Base-by-base conservation (phyloP, 75 land plant genomes). In the Pseudotsuga menziesii region DNA sequence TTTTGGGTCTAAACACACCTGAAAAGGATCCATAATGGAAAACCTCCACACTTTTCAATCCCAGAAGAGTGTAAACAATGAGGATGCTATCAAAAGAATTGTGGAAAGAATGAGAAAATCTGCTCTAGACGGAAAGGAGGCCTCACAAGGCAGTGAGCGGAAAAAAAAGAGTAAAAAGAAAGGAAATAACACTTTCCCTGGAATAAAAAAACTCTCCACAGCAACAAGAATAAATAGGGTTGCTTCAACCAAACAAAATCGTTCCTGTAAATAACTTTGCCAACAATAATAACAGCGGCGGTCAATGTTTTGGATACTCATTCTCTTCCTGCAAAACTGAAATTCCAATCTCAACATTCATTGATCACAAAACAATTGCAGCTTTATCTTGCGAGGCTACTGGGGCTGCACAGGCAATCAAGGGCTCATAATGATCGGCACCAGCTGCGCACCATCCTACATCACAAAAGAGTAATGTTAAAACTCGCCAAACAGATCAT, bases 381-480 rank as follows among this genome's bases (percentile, higher is more conserved):
- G 85, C 92, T 62, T 90, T 90, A 48, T 88, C 92, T 73, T 83
- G 86, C 55, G 90, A 83, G 23, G 83, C 61, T 23, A 69, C 26
- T 13, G 92, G 80, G 67, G 83, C 76, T 66, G 87, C 73, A 78
- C 63, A 57, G 35, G 94, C 92, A 61, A 92, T 75, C 56, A 94
- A 66, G 20, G 97, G 97, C 60, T 94, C 97, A 67, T 94, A 94
- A 58, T 94, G 97, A 75, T 94, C 97, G 36, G 90, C 97, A 73
- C 97, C 97, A 60, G 95, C 95, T 57, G 95, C 91, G 82, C 95
- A 92, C 97, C 97, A 94, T 44, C 95, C 97, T 94, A 89, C 17
- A 48, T 11, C 54, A 48, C 54, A 48, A 48, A 48, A 9, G n/a
- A 48, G 12, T 48, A 75, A 17, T 56, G 35, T 17, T 57, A 6